These are phyloP conservation scores for Calonectria hongkongensis DNA, from an alignment of 2,329 filamentous ascomycete species.

Conservation along the genomic window DNA sequence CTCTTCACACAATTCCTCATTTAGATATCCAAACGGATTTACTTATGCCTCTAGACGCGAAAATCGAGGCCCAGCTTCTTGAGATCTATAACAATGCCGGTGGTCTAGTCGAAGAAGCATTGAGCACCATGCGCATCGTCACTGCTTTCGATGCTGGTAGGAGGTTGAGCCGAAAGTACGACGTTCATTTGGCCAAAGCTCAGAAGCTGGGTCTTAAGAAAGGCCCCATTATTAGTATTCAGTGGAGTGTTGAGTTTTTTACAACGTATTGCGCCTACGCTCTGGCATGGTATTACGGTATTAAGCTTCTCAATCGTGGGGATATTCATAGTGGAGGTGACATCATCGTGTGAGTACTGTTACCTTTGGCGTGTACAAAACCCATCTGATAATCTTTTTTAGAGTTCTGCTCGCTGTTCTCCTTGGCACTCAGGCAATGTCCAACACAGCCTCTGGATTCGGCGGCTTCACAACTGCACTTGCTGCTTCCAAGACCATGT, in stretches of 20 bases:
- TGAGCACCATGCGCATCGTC: background rate
- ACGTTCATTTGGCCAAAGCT: background rate
- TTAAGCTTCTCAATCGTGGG: background rate
- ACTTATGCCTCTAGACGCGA: background rate
- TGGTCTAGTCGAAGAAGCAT: background rate
- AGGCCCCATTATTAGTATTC: background rate
- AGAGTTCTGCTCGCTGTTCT: conserved; percentile 3
- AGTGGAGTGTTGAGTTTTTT: background rate
- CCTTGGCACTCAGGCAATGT: background rate
- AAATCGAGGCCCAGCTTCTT: background rate
- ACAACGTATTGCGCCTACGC: background rate
- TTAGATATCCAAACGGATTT: background rate
- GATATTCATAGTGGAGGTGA: background rate
- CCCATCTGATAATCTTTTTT: background rate
- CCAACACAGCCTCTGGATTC: background rate
- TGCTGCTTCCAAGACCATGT: background rate
- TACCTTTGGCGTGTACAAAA: too few relatives aligned
- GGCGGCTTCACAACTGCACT: background rate
- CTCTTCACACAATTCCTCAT: too few relatives aligned
- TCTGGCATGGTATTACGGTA: background rate
- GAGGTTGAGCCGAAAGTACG: background rate
- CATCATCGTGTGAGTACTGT: background rate
- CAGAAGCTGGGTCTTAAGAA: conserved; percentile 1
- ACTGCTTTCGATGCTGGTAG: background rate
- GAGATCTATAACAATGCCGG: background rate